phyloP scores from a whole-genome alignment of 371 early-diverging fungal species.

The Vittaforma corneae region DNA sequence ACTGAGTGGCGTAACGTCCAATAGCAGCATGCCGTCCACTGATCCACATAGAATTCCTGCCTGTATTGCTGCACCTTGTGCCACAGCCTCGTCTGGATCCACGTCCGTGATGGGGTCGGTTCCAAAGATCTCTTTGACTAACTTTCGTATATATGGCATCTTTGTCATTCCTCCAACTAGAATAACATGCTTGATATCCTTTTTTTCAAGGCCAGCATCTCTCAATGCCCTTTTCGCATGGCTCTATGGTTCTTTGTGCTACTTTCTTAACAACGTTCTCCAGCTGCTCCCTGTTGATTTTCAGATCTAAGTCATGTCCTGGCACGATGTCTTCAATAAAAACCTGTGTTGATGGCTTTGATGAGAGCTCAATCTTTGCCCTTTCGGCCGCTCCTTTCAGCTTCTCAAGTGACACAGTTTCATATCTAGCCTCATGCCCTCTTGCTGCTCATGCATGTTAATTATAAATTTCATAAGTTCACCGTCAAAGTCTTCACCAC shows the following conservation, averaged over 20 bases:
- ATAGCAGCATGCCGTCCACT: slow-evolving; percentile 76
- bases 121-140: slow-evolving; percentile 75
- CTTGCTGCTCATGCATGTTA: slow-evolving; percentile 72
- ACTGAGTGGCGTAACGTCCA: slow-evolving; percentile 93
- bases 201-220: slow-evolving; percentile 73
- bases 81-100: slow-evolving; percentile 97
- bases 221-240: slow-evolving; percentile 85
- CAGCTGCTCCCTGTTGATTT: slow-evolving; percentile 75
- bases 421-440: slow-evolving; percentile 58
- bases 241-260: slow-evolving; percentile 74
- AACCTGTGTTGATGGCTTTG: slow-evolving; percentile 63
- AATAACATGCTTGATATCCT: slow-evolving; percentile 81
- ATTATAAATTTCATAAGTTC: slow-evolving; percentile 65
- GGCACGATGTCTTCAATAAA: slow-evolving; percentile 83
- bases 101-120: slow-evolving; percentile 78
- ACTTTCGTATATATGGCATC: slow-evolving; percentile 85
- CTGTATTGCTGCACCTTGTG: slow-evolving; percentile 93
- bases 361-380: slow-evolving; percentile 90
- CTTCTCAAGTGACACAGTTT: slow-evolving; percentile 77
- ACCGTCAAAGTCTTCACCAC: slow-evolving; percentile 96
- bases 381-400: slow-evolving; percentile 89
- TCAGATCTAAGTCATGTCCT: slow-evolving; percentile 76
- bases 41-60: slow-evolving; percentile 89
- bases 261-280: slow-evolving; percentile 71
- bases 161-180: slow-evolving; percentile 97